phyloP scores from a whole-genome alignment of 305 asterid species.

The Salvia sclarea region DNA sequence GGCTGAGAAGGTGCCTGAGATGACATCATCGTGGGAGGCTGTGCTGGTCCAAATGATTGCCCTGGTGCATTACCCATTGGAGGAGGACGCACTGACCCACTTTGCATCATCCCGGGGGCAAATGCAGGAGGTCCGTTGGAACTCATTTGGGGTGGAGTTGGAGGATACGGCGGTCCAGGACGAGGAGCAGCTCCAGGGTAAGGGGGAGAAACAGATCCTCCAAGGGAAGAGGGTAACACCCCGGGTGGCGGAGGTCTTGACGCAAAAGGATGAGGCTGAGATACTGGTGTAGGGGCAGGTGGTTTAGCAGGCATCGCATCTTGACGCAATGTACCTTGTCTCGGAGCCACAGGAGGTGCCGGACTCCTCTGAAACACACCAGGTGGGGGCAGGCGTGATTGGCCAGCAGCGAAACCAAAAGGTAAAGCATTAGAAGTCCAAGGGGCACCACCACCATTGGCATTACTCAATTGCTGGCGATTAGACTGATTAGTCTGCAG shows the following conservation, averaged over 20 bases:
- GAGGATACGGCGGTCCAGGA: slow-evolving; percentile 53
- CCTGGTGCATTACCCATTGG: slow-evolving; percentile 45
- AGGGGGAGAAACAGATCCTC: slow-evolving; percentile 43
- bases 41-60: slow-evolving; percentile 54
- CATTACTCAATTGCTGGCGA: slow-evolving; percentile 41
- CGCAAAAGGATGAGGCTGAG: slow-evolving; percentile 62
- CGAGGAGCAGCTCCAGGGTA: slow-evolving; percentile 51
- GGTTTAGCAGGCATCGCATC: slow-evolving; percentile 49
- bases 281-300: slow-evolving; percentile 49
- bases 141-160: slow-evolving; percentile 44
- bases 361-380: slow-evolving; percentile 63
- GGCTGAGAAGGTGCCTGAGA: slow-evolving; percentile 54
- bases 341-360: slow-evolving; percentile 46
- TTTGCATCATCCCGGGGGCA: slow-evolving; percentile 50
- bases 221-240: slow-evolving; percentile 46
- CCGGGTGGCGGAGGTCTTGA: slow-evolving; percentile 76
- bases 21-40: slow-evolving; percentile 41
- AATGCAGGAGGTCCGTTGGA: slow-evolving; percentile 58
- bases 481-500: slow-evolving; percentile 56
- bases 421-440: slow-evolving; percentile 57
- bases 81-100: slow-evolving; percentile 61
- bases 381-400: slow-evolving; percentile 71
- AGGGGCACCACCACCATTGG: slow-evolving; percentile 44
- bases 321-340: slow-evolving; percentile 53
- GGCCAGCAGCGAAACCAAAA: slow-evolving; percentile 61